Evolutionary conservation across 805 yeast species (phyloP), one percentile per base, ranked within the genome.

Genomic region (Candida ortonii): DNA sequence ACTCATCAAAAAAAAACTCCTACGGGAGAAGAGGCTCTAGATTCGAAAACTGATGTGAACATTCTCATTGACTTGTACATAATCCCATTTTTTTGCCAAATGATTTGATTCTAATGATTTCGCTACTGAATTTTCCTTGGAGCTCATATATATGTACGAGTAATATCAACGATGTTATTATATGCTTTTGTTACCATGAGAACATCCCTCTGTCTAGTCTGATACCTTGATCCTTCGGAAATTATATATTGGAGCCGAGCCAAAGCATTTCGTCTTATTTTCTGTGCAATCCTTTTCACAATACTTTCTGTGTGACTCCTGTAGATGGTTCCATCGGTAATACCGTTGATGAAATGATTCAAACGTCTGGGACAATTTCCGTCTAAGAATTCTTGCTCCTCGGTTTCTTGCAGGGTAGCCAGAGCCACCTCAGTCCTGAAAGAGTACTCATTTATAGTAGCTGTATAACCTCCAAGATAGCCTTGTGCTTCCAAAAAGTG

Each of bases 391-490:
- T 26, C 33, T 3, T 5, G 10, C 2, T 47, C 42, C 7, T 30
- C 19, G 9, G 22, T 31, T 34, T 67, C 70, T 43, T 73, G 76
- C 1, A 70, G 38, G 0, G 70, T 65, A 3, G 93, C 85, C 22
- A 89, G 57, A 0, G 88, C 96, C 2, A 89, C 77, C 38, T 79
- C 78, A 0, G 86, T 73, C 32, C 96, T 64, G 53, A 80, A 88
- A 9, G 95, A 85, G 1, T 79, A 55, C 3, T 71, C 73, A 1
- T 61, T 64, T 4, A 40, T 33, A 25, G 67, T 71, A 3, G 86
- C 56, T 0, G 94, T 83, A 55, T 85, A 89, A 19, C 84, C 90
- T 1, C 82, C 93, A 54, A 59, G 73, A 50, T 86, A 90, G 7
- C 71, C 80, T 25, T 61, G 43, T 3, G 65, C 58, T 43, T 68